These are phyloP conservation scores for Arabidopsis lyrata DNA, from an alignment of 441 rosid genomes.

Conservation along the genomic window DNA sequence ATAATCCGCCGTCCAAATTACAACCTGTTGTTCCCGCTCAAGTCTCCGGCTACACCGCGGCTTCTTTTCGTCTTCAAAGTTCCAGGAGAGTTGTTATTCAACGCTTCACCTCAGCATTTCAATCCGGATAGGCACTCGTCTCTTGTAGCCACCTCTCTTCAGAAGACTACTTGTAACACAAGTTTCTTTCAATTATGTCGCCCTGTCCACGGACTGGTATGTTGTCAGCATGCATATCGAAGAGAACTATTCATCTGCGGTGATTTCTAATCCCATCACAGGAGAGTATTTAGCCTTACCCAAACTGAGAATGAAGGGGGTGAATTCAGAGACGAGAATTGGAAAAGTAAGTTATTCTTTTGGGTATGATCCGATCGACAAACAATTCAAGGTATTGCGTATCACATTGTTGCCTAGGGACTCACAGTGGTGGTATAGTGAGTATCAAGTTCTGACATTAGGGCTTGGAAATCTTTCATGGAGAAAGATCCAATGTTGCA, in stretches of 20 bases:
- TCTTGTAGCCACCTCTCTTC: not conserved
- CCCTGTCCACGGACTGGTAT: not conserved
- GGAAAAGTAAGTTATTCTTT: not conserved
- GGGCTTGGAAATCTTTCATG: not conserved
- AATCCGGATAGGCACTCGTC: not conserved
- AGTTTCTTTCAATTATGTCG: not conserved
- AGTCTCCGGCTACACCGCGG: not conserved
- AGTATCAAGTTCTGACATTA: not conserved
- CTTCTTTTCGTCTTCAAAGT: not conserved
- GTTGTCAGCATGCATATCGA: not conserved
- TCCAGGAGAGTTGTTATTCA: not conserved
- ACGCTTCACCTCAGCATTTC: not conserved
- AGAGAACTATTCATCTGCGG: not conserved
- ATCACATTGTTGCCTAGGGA: too few species aligned
- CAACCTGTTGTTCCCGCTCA: not conserved
- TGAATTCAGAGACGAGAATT: not conserved
- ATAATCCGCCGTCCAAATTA: not conserved
- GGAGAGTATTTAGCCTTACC: slow-evolving; percentile 19
- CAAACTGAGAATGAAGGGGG: not conserved
- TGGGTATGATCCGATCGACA: slow-evolving; percentile 17
- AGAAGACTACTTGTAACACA: not conserved
- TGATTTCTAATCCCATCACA: slow-evolving; percentile 28
- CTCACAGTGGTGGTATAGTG: too few species aligned
- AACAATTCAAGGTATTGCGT: slow-evolving; percentile 11
- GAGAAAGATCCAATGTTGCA: not conserved